These are phyloP conservation scores for Withania somnifera DNA, from an alignment of 305 asterid species.

Conservation along the genomic window DNA sequence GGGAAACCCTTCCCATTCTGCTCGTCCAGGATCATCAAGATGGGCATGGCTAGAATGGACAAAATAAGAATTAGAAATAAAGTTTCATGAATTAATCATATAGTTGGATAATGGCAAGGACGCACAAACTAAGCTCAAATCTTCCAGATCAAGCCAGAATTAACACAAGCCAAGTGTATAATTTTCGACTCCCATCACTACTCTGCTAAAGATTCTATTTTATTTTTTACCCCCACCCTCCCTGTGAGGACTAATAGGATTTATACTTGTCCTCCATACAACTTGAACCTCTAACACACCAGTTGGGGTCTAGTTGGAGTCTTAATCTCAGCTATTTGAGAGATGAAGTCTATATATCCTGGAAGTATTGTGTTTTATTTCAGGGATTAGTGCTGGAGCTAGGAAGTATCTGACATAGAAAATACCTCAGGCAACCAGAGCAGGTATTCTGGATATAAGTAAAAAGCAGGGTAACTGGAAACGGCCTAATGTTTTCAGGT, in stretches of 20 bases:
- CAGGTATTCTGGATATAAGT: background rate
- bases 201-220: background rate
- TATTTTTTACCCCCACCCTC: background rate
- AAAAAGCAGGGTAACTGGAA: background rate
- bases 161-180: background rate
- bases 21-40: constrained; percentile 95
- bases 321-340: background rate
- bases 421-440: background rate
- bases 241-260: background rate
- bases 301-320: background rate
- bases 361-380: background rate
- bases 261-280: background rate
- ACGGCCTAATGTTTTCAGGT: background rate
- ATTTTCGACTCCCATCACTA: background rate
- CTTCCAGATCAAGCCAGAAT: background rate
- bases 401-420: background rate
- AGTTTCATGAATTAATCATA: background rate
- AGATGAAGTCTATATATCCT: background rate
- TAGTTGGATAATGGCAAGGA: background rate
- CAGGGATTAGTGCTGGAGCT: background rate
- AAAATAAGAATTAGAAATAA: background rate
- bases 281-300: background rate
- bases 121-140: background rate
- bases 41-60: constrained; percentile 60
- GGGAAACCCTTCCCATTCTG: constrained; percentile 99